Conservation (phyloP, 495 filamentous ascomycete species). For the Aeminium ludgeri region DNA sequence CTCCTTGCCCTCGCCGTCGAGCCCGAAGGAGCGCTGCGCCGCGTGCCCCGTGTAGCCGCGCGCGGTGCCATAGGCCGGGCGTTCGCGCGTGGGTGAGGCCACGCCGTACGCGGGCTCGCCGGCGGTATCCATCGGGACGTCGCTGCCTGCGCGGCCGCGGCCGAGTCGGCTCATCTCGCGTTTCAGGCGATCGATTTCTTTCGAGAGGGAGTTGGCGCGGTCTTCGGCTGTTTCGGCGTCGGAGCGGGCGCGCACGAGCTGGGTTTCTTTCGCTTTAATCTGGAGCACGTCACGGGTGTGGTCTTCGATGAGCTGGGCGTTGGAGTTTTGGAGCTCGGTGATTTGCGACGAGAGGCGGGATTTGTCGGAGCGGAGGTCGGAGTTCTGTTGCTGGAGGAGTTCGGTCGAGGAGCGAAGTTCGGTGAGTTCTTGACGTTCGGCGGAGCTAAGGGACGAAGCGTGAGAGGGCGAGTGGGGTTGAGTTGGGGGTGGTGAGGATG, state of each 20-base stretch:
- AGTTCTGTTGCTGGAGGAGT: slow-evolving; percentile 46
- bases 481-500: slow-evolving; percentile 28
- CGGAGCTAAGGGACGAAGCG: slow-evolving; percentile 46
- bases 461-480: slow-evolving; percentile 29
- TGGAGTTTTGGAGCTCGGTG: slow-evolving; percentile 81
- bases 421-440: slow-evolving; percentile 77
- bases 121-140: neutral
- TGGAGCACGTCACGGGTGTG: slow-evolving; percentile 88
- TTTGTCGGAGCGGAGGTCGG: slow-evolving; percentile 62
- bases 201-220: slow-evolving; percentile 59
- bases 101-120: neutral
- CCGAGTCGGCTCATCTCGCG: slow-evolving; percentile 43
- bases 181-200: slow-evolving; percentile 87
- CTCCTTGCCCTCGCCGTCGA: slow-evolving; percentile 26
- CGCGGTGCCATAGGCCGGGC: slow-evolving; percentile 1
- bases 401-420: slow-evolving; percentile 75
- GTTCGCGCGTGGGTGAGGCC: neutral
- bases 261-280: slow-evolving; percentile 96
- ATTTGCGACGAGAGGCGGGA: slow-evolving; percentile 59
- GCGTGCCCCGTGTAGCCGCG: slow-evolving; percentile 4
- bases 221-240: slow-evolving; percentile 82
- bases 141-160: slow-evolving; percentile 16
- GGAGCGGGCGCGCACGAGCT: slow-evolving; percentile 75
- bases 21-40: neutral
- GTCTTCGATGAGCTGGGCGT: slow-evolving; percentile 92